phyloP scores from a whole-genome alignment of 2,329 filamentous ascomycete genomes.

The Blastomyces gilchristii region DNA sequence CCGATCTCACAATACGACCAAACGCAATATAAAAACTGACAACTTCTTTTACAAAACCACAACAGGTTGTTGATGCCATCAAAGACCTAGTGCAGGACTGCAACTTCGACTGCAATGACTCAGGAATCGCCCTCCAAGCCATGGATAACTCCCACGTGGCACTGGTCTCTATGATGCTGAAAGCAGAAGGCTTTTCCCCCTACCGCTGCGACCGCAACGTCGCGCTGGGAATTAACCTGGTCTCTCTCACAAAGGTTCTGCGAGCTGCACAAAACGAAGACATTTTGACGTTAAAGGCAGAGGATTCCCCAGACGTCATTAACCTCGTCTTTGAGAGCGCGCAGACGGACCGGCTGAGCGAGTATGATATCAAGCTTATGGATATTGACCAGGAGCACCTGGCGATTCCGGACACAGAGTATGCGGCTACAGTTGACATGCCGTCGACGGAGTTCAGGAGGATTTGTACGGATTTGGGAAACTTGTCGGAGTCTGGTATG shows the following conservation, averaged over 20 bases:
- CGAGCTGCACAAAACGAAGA: slow-evolving; percentile 91
- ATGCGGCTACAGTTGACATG: slow-evolving; percentile 83
- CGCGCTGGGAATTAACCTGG: slow-evolving; percentile 92
- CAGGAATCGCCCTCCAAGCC: slow-evolving; percentile 91
- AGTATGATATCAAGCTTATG: slow-evolving; percentile 99
- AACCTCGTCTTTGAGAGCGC: slow-evolving; percentile 92
- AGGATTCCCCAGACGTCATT: slow-evolving; percentile 89
- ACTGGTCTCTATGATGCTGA: slow-evolving; percentile 97
- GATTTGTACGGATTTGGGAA: slow-evolving; percentile 84
- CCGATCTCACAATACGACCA: not conserved
- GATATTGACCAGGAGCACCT: slow-evolving; percentile 99
- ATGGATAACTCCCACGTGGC: slow-evolving; percentile 99
- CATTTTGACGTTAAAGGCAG: slow-evolving; percentile 90
- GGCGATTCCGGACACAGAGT: slow-evolving; percentile 98
- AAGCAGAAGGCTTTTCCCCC: slow-evolving; percentile 84
- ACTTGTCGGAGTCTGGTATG: slow-evolving; percentile 90
- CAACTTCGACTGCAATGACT: slow-evolving; percentile 99
- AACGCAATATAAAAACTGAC: slow-evolving; percentile 6
- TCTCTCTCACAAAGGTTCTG: slow-evolving; percentile 92
- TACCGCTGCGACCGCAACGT: slow-evolving; percentile 99
- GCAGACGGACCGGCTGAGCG: slow-evolving; percentile 81
- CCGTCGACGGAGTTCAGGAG: slow-evolving; percentile 82
- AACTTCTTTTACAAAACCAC: slow-evolving; percentile 7
- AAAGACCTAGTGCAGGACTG: slow-evolving; percentile 99
- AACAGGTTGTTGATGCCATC: slow-evolving; percentile 91